Conservation (phyloP, 1,284 basidiomycete species). For the Fomitopsis pinicola region DNA sequence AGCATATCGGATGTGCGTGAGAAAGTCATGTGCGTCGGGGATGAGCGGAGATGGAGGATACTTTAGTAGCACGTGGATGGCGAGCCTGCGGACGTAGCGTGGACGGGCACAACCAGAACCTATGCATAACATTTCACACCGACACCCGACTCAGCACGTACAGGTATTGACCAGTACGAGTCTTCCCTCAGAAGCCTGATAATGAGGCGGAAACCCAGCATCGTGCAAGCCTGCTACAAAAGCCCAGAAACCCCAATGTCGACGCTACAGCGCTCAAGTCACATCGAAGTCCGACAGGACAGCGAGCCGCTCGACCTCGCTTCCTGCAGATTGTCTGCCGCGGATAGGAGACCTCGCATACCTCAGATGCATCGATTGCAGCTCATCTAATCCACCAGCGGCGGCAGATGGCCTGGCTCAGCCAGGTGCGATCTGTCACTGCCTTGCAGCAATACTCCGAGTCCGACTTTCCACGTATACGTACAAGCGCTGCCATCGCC, state of each 20-base stretch:
- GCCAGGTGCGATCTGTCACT: background rate
- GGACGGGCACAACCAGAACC: too few species aligned
- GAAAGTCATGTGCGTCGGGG: too few species aligned
- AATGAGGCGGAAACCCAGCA: too few species aligned
- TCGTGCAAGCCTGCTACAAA: background rate
- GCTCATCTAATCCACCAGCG: background rate
- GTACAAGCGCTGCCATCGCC: background rate
- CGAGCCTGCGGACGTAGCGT: too few species aligned
- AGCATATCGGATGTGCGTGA: too few species aligned
- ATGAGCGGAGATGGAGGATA: too few species aligned
- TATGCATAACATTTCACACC: too few species aligned
- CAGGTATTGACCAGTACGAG: too few species aligned
- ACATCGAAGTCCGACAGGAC: background rate
- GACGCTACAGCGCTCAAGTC: background rate
- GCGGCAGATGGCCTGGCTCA: background rate
- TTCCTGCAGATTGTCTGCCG: background rate
- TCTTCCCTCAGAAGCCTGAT: too few species aligned
- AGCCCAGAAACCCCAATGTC: background rate
- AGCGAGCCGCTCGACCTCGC: background rate
- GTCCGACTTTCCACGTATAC: background rate
- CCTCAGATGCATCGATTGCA: background rate
- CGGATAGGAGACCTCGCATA: background rate
- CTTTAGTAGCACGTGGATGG: too few species aligned
- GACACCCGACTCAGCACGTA: too few species aligned
- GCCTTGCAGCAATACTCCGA: background rate